Base-by-base conservation (phyloP, 352 stramenopile genomes). In the Pythium utonaiense region DNA sequence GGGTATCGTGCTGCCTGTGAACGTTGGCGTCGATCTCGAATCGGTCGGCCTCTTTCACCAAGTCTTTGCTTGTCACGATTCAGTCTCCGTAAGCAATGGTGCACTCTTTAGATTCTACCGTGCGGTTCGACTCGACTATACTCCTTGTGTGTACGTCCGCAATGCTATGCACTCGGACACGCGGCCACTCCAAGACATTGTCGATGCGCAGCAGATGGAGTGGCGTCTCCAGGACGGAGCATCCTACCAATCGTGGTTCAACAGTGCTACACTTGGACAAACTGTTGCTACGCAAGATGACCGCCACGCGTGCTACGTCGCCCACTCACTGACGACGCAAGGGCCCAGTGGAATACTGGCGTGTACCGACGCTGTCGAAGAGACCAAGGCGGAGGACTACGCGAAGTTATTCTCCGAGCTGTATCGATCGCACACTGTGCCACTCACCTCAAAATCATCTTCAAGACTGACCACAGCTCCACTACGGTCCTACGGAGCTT, bases 31-130 rank as follows among this genome's bases (percentile, higher is more conserved):
- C 2, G 74, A 84, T 21, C 47, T 88, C 1, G 76, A 86, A 12
- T 73, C 83, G 19, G 56, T 87, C 24, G 69, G 64, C n/a, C 69
- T 87, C 31, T 87, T 90, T 38, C 60, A 68, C n/a, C 80, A 90
- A 42, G 55, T 68, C 24, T 85, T 88, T 60, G 86, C 78, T 22
- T 75, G 69, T 21, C 78, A 69, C 47, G 78, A 90, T 47, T 66
- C 64, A 0, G 57, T 90, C 48, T 72, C 70, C 22, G 53, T 86
- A 3, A 73, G 69, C 27, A 67, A 59, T 0, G 78, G 68, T 19
- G 80, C 74, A 1, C 40, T 86, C 1, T 64, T 81, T n/a, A 69
- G 77, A 44, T 90, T 90, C 60, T 90, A 83, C 42, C 77, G 79
- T 4, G 75, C 74, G 3, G 62, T 82, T 9, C 69, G 78, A 0